Evolutionary conservation across 768 basidiomycete species (phyloP).

Genomic region (Lactarius akahatsu): DNA sequence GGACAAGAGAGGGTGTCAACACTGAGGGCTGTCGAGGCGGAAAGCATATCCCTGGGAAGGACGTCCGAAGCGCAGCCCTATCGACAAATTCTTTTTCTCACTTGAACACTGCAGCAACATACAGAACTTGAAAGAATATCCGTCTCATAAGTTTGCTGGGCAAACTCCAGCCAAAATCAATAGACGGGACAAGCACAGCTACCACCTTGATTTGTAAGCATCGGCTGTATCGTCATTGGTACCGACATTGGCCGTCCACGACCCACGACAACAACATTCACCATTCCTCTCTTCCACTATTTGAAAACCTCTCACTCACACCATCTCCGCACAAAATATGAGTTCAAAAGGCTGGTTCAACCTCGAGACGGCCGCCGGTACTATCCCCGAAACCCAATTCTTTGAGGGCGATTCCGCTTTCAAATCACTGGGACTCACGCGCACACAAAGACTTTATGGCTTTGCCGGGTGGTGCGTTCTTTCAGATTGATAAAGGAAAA

Average conservation of each 20-base stretch:
- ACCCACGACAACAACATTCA: neutral
- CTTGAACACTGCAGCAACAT: too few species aligned
- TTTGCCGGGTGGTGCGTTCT: conserved; percentile 73
- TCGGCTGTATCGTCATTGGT: neutral
- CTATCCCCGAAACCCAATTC: conserved; percentile 75
- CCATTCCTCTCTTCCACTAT: neutral
- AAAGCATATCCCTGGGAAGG: too few species aligned
- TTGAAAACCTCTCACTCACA: neutral
- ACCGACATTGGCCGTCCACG: neutral
- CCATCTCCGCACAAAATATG: conserved; percentile 39
- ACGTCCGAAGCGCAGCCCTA: neutral
- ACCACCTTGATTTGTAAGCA: too few species aligned
- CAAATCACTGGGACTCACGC: conserved; percentile 71
- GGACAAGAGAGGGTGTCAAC: too few species aligned
- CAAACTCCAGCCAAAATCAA: too few species aligned
- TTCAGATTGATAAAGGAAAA: neutral
- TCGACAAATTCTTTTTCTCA: neutral
- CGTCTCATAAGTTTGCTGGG: too few species aligned
- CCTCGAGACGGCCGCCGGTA: conserved; percentile 62
- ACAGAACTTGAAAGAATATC: too few species aligned
- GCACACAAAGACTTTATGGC: conserved; percentile 81
- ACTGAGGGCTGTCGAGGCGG: too few species aligned
- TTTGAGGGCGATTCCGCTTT: conserved; percentile 92
- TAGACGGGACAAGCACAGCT: too few species aligned
- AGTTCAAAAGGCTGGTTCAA: conserved; percentile 81